Evolutionary conservation across 345 rosid species (phyloP), one percentile per base, ranked within the genome.

Genomic region (Cochlearia excelsa): DNA sequence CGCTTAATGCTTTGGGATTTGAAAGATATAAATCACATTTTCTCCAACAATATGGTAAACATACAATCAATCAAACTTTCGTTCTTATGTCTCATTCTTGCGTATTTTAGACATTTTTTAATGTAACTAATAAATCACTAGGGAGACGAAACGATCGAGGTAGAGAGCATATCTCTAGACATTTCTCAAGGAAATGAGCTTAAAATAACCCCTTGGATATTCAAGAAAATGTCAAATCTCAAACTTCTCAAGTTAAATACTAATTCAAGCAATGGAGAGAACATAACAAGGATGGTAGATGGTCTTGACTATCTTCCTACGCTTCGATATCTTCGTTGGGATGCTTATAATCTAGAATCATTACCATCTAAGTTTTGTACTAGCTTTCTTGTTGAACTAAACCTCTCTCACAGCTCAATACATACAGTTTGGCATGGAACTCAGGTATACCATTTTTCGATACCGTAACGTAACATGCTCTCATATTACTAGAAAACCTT

Each of bases 1-100:
- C 63, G 68, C 34, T 42, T 48, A 37, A 63, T 69, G 69, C 41
- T 69, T 26, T 69, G 74, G 68, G 69, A 69, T 49, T 69, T 62
- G 28, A 68, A 69, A 7, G 69, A 63, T 56, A 43, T 63, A n/a
- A 48, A 63, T 42, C 55, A 44, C 5, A 30, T 69, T 16, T 62
- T 69, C 53, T 69, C 68, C 29, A 9, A 7, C 38, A 29, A 29
- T 44, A 1, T 10, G 47, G 74, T 69, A 69, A 9, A 63, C 4
- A 51, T 3, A 6, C 0, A 9, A 3, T 51, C 30, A 0, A 4
- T 4, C 16, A 45, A 4, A 38, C 1, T 8, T 30, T 57, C 34
- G 31, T 1, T 16, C 16, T 31, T 58, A 3, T n/a, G n/a, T 66
- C 49, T 5, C 39, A 7, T 42, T 57, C 3, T 46, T 54, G 44